Conservation (phyloP, 2,329 filamentous ascomycete species). For the Rhinocladiella similis region DNA sequence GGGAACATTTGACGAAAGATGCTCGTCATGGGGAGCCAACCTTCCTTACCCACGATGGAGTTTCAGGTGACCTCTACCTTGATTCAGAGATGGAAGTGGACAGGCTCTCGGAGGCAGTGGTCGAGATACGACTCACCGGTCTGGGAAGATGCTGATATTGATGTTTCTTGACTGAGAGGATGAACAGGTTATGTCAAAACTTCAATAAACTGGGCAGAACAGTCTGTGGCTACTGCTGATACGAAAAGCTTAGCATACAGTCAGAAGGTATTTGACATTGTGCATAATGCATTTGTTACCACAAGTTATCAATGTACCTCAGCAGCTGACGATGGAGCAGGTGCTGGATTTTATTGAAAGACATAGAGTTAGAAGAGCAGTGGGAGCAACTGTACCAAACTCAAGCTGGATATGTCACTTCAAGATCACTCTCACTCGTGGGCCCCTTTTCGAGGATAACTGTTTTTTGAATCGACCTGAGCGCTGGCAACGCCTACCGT, state of each 20-base stretch:
- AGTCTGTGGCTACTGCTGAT: not conserved
- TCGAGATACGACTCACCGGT: not conserved
- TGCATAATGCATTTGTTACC: not conserved
- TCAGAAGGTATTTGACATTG: not conserved
- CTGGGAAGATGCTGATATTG: not conserved
- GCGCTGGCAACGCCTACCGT: not conserved
- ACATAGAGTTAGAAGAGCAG: not conserved
- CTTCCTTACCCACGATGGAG: not conserved
- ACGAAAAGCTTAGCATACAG: not conserved
- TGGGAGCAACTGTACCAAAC: not conserved
- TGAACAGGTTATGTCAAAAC: conserved; percentile 1
- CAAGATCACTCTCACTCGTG: not conserved
- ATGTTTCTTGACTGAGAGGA: not conserved
- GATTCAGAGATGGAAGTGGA: not conserved
- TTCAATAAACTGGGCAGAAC: conserved; percentile 1
- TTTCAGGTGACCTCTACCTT: not conserved
- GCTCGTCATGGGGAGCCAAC: not conserved
- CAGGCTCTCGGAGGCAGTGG: not conserved
- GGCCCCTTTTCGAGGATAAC: not conserved
- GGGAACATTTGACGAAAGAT: no score
- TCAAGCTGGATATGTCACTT: not conserved
- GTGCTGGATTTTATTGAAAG: not conserved
- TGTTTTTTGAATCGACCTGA: not conserved
- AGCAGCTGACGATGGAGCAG: not conserved
- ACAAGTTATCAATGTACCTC: not conserved